A percentile compares a stretch with the other conserved stretches of the same genome.
These are phyloP conservation scores for Russula emetica DNA, from an alignment of 768 basidiomycete species.

Conservation along the genomic window DNA sequence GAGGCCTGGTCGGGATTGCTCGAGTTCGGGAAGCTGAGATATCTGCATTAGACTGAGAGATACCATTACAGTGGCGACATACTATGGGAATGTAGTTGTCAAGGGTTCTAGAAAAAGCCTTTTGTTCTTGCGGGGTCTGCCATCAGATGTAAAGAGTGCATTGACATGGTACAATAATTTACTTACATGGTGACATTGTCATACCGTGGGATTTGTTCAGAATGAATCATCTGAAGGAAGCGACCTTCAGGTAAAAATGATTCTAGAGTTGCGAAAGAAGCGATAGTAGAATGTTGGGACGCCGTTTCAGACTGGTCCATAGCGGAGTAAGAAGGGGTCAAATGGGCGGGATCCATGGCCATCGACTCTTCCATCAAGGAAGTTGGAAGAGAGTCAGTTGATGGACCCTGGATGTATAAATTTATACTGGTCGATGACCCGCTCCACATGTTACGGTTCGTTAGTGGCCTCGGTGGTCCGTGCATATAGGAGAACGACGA, in stretches of 20 bases:
- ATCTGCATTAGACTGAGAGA: background rate
- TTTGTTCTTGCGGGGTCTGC: constrained; percentile 6
- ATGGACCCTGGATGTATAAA: too few species aligned
- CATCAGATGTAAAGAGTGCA: background rate
- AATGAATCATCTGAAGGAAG: background rate
- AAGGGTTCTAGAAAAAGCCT: background rate
- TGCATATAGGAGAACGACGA: background rate
- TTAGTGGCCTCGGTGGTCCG: background rate
- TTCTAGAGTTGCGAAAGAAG: background rate
- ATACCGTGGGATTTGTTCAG: constrained; percentile 18
- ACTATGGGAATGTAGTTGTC: constrained; percentile 7
- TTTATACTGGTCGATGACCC: constrained; percentile 1
- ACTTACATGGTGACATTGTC: constrained; percentile 10
- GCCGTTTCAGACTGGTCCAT: too few species aligned
- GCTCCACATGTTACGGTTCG: background rate
- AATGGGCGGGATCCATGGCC: too few species aligned
- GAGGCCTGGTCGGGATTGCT: background rate
- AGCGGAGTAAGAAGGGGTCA: too few species aligned
- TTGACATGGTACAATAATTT: background rate
- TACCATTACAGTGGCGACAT: background rate
- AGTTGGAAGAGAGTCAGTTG: too few species aligned
- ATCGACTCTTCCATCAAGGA: too few species aligned
- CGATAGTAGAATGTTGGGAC: too few species aligned
- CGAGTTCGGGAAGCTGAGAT: background rate
- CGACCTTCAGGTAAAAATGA: constrained; percentile 2